These are phyloP conservation scores for Taiozyma sp. DNA, from an alignment of 1,139 yeast species.

Conservation along the genomic window DNA sequence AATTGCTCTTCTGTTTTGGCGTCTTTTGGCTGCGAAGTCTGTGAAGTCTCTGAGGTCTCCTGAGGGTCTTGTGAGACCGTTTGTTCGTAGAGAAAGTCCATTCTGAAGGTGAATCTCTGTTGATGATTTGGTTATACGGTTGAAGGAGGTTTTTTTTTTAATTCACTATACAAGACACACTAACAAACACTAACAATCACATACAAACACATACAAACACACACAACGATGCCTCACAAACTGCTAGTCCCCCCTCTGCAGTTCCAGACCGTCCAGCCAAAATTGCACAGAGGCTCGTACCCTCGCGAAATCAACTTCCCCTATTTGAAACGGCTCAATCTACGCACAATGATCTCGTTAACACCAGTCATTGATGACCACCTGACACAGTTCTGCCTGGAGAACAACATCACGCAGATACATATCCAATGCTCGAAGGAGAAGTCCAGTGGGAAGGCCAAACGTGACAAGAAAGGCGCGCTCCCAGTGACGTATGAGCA, in stretches of 20 bases:
- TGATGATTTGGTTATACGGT: not conserved
- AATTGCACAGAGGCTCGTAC: constrained; percentile 78
- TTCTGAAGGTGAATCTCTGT: not conserved
- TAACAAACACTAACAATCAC: no score
- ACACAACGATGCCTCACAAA: not conserved
- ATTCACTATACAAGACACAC: not conserved
- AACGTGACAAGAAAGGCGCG: constrained; percentile 23
- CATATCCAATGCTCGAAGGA: constrained; percentile 60
- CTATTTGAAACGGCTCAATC: constrained; percentile 62
- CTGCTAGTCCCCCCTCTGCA: constrained; percentile 68
- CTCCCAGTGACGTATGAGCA: constrained; percentile 30
- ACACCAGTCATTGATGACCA: constrained; percentile 62
- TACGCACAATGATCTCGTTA: constrained; percentile 72
- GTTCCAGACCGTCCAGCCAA: constrained; percentile 67
- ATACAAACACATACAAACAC: not conserved
- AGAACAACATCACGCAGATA: constrained; percentile 44
- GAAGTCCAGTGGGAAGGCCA: constrained; percentile 43
- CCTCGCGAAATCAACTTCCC: constrained; percentile 73
- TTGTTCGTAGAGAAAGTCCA: not conserved
- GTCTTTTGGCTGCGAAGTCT: not conserved
- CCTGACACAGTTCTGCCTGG: constrained; percentile 45
- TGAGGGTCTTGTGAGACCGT: constrained; percentile 9
- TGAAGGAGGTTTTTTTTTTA: not conserved
- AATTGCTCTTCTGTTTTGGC: constrained; percentile 29
- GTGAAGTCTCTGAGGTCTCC: not conserved